Conservation (phyloP, 352 stramenopile genomes). For the Pythium guiyangense region DNA sequence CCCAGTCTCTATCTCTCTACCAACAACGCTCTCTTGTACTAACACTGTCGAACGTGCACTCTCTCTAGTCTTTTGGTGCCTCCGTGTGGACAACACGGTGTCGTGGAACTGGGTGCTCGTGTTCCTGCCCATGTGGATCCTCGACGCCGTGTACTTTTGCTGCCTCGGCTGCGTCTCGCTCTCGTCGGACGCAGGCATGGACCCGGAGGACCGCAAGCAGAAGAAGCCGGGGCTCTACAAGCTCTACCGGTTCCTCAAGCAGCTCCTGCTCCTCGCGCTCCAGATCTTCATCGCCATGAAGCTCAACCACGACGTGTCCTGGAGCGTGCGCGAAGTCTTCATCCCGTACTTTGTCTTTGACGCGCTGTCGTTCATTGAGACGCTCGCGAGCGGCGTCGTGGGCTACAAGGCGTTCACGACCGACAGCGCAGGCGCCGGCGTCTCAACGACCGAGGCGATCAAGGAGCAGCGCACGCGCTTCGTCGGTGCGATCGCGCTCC, state of each 20-base stretch:
- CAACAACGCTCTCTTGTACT: no score
- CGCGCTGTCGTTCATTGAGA: conserved; percentile 61
- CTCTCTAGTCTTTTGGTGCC: conserved; percentile 69
- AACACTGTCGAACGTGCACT: no score
- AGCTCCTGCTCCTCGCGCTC: conserved; percentile 63
- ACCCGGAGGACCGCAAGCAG: conserved; percentile 55
- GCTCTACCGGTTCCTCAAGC: conserved; percentile 82
- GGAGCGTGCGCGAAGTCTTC: conserved; percentile 57
- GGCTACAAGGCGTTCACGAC: conserved; percentile 72
- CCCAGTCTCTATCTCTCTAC: no score
- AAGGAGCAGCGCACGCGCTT: conserved; percentile 49
- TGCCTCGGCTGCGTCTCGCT: conserved; percentile 60
- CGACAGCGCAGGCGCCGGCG: conserved; percentile 64
- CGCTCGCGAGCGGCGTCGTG: conserved; percentile 43
- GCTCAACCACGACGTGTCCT: conserved; percentile 65
- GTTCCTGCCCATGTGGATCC: conserved; percentile 78
- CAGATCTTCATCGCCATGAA: conserved; percentile 84
- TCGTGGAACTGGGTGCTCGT: conserved; percentile 78
- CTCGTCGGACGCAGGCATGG: conserved; percentile 35
- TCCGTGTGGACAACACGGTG: conserved; percentile 69
- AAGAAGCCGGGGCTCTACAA: conserved; percentile 52
- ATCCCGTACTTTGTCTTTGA: conserved; percentile 83
- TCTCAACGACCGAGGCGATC: conserved; percentile 65
- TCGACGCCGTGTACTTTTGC: conserved; percentile 74
- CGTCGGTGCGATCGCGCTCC: conserved; percentile 30